A percentile compares a stretch with the other conserved stretches of the same genome.
phyloP scores from a whole-genome alignment of 257 asterid genomes.

The Coffea canephora region DNA sequence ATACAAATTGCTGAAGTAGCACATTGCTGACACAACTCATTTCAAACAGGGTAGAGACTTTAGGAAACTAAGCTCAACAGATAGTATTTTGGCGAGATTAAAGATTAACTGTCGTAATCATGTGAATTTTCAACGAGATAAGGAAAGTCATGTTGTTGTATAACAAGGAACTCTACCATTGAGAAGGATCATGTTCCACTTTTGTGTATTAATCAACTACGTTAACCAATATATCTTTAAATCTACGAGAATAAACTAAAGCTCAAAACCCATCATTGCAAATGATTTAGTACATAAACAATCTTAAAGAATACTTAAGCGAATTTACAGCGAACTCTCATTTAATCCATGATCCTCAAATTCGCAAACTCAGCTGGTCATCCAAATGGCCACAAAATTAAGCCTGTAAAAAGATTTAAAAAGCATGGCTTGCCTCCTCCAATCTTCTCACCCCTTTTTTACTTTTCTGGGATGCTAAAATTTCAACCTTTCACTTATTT shows the following conservation, averaged over 20 bases:
- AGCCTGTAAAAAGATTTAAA: not conserved
- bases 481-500: not conserved
- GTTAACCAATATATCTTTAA: not conserved
- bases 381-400: not conserved
- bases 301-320: not conserved
- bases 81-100: not conserved
- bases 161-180: not conserved
- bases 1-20: not conserved
- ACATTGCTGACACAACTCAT: not conserved
- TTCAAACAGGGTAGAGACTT: not conserved
- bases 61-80: not conserved
- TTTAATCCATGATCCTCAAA: not conserved
- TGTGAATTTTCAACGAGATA: not conserved
- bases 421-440: not conserved
- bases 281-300: not conserved
- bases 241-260: not conserved
- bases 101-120: not conserved
- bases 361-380: not conserved
- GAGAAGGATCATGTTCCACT: not conserved
- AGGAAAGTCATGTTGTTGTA: not conserved
- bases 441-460: not conserved
- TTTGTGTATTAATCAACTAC: not conserved
- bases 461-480: not conserved
- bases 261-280: not conserved
- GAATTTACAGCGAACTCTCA: not conserved